These are phyloP conservation scores for Artemisia annua DNA, from an alignment of 129 eudicot genomes.

Conservation along the genomic window DNA sequence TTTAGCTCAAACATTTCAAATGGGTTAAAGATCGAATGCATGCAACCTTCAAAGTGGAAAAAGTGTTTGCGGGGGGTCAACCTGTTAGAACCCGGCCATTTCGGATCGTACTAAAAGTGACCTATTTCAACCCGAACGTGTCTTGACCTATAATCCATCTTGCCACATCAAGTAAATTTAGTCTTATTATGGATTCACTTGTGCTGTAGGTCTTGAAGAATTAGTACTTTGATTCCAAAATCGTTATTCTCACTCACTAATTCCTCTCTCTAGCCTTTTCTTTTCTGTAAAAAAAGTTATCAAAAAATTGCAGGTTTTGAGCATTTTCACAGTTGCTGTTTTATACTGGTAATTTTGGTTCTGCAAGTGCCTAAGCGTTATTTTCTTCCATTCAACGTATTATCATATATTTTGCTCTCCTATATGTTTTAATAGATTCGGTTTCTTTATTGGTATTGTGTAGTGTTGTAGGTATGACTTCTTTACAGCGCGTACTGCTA, in stretches of 20 bases:
- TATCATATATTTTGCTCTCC: too few relatives aligned
- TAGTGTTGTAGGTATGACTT: too few relatives aligned
- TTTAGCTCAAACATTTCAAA: not conserved
- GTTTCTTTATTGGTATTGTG: too few relatives aligned
- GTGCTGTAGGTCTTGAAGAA: not conserved
- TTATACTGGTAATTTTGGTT: not conserved
- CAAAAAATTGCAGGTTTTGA: not conserved
- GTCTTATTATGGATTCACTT: too few relatives aligned
- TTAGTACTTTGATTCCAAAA: not conserved
- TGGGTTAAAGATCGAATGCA: not conserved
- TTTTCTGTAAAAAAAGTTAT: not conserved
- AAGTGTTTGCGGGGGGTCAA: too few relatives aligned
- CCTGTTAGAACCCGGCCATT: too few relatives aligned
- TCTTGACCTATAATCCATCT: too few relatives aligned
- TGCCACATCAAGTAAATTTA: not conserved
- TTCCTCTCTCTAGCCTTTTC: not conserved
- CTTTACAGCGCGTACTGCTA: too few relatives aligned
- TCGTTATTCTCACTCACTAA: not conserved
- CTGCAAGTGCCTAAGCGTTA: not conserved
- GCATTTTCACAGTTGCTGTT: not conserved
- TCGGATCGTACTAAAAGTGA: too few relatives aligned
- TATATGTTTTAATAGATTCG: too few relatives aligned
- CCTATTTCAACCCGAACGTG: too few relatives aligned
- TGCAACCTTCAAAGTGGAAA: not conserved
- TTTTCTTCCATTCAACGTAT: not conserved